Evolutionary conservation across 495 filamentous ascomycete species (phyloP).

Genomic region (Tuber calosporum): DNA sequence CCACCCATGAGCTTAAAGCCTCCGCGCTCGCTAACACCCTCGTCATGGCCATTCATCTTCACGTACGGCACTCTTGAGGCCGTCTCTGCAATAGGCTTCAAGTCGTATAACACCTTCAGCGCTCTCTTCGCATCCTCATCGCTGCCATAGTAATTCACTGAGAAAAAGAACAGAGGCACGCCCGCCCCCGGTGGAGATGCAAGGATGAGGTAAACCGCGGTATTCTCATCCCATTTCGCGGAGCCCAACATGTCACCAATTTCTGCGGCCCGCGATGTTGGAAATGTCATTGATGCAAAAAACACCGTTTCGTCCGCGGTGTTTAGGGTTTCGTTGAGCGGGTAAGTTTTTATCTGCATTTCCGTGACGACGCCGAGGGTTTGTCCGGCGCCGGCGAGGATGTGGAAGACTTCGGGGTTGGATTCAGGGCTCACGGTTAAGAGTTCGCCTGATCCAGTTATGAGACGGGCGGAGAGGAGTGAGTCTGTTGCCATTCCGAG

Average conservation of each 20-base stretch:
- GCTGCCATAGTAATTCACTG: not conserved
- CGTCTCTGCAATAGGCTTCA: not conserved
- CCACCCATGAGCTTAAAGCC: not conserved
- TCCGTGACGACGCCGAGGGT: conserved; percentile 50
- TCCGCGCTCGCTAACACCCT: not conserved
- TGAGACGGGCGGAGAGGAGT: conserved; percentile 41
- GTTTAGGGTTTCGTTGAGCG: not conserved
- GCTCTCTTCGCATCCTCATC: not conserved
- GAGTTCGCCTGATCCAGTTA: conserved; percentile 42
- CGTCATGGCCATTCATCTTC: not conserved
- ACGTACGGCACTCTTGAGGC: not conserved
- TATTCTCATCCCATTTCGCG: not conserved
- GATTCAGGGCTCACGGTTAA: conserved; percentile 40
- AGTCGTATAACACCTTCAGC: not conserved
- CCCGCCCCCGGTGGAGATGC: not conserved
- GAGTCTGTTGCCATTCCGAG: conserved; percentile 44
- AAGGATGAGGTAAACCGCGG: not conserved
- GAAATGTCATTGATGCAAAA: not conserved
- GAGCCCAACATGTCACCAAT: not conserved
- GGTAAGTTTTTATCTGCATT: conserved; percentile 15
- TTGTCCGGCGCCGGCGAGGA: conserved; percentile 46
- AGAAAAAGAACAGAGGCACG: not conserved
- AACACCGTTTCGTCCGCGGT: not conserved
- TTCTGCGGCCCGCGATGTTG: not conserved
- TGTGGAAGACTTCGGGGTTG: conserved; percentile 49